phyloP scores from a whole-genome alignment of 2,329 filamentous ascomycete genomes.

The Cryphonectria naterciae region DNA sequence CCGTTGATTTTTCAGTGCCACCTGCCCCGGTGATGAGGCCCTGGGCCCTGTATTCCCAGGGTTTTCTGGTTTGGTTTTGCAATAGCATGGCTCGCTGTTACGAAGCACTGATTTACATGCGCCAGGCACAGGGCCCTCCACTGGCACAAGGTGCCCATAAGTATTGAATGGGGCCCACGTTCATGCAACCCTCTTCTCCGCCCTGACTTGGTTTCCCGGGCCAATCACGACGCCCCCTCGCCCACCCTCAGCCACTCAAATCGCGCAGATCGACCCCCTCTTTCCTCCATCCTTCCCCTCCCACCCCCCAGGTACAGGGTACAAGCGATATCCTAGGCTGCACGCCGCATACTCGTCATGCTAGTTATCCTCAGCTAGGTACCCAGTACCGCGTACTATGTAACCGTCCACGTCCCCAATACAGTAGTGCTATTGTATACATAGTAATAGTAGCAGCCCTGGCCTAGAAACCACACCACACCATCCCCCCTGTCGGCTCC shows the following conservation, averaged over 20 bases:
- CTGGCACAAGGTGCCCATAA: not conserved
- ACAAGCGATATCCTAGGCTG: not conserved
- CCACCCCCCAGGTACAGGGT: not conserved
- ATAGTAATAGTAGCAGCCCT: not conserved
- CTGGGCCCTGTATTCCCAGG: not conserved
- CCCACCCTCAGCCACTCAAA: conserved; percentile 17
- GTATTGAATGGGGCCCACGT: not conserved
- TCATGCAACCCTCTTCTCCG: conserved; percentile 2
- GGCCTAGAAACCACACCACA: not conserved
- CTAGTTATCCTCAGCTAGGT: not conserved
- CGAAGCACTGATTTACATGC: not conserved
- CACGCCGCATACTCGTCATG: not conserved
- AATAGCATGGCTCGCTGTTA: conserved; percentile 3
- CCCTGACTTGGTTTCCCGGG: conserved; percentile 8
- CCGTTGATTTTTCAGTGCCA: not conserved
- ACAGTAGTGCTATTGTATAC: not conserved
- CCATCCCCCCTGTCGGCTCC: not conserved
- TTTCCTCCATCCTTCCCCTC: conserved; percentile 5
- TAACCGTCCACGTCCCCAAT: not conserved
- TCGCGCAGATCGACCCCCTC: conserved; percentile 2
- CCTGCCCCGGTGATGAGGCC: not conserved
- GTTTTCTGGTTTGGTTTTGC: not conserved
- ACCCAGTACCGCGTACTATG: not conserved
- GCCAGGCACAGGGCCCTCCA: not conserved
- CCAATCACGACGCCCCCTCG: conserved; percentile 4